Conservation (phyloP, 2,329 filamentous ascomycete genomes). For the Fusarium cyanostomum region DNA sequence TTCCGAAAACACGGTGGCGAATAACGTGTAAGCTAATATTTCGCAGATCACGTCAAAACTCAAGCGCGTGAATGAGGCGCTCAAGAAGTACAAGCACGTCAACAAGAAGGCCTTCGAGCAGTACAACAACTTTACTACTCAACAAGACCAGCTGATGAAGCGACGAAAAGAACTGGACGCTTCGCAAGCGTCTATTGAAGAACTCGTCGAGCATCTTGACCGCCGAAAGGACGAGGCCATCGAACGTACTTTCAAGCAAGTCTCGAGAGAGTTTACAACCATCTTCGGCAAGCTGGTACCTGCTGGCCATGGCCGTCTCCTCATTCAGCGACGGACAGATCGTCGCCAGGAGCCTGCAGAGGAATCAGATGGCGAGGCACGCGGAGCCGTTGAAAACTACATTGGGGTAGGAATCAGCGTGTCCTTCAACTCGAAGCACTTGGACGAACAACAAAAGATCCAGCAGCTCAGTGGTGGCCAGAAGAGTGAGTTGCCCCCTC, state of each 20-base stretch:
- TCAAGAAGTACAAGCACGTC: constrained; percentile 97
- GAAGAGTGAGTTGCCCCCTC: constrained; percentile 74
- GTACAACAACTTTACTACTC: constrained; percentile 95
- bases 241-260: constrained; percentile 97
- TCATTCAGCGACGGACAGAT: constrained; percentile 92
- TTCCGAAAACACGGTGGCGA: too few species aligned
- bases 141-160: constrained; percentile 86
- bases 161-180: constrained; percentile 88
- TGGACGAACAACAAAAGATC: constrained; percentile 96
- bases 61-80: constrained; percentile 88
- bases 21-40: constrained; percentile 16
- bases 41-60: constrained; percentile 70
- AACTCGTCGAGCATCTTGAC: constrained; percentile 91
- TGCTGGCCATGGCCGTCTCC: constrained; percentile 86
- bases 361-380: constrained; percentile 75
- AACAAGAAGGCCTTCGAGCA: constrained; percentile 99
- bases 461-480: constrained; percentile 97
- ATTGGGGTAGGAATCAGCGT: constrained; percentile 96
- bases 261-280: constrained; percentile 89
- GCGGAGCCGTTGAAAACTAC: constrained; percentile 88
- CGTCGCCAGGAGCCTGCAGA: constrained; percentile 62
- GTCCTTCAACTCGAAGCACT: constrained; percentile 96
- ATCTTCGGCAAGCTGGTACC: constrained; percentile 97
- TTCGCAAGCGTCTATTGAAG: constrained; percentile 87
- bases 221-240: constrained; percentile 98